Conservation (phyloP, 139 green algal species). For the Chlamydomonas asymmetrica region DNA sequence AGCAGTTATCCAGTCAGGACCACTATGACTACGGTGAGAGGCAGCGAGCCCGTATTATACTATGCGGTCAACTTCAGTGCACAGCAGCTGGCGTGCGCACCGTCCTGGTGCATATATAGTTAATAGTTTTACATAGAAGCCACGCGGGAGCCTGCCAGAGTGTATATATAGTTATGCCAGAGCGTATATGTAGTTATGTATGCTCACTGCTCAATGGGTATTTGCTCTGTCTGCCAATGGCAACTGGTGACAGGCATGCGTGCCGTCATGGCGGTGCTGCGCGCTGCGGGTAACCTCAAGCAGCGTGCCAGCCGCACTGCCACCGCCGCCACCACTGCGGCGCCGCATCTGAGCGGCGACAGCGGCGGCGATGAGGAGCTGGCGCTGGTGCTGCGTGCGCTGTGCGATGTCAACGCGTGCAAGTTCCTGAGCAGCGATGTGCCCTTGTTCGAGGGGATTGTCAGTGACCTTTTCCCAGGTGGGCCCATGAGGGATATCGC, state of each 20-base stretch:
- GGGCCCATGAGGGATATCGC: no score
- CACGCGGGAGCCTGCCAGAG: no score
- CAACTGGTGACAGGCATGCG: constrained; percentile 80
- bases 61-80: no score
- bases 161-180: no score
- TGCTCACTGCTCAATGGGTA: no score
- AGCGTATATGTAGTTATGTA: no score
- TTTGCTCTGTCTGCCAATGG: no score
- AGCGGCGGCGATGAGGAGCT: constrained; percentile 44
- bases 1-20: constrained; percentile 75
- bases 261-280: constrained; percentile 67
- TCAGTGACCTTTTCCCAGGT: constrained; percentile 72
- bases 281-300: constrained; percentile 77
- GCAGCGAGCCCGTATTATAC: no score
- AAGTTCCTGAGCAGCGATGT: constrained; percentile 80
- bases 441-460: constrained; percentile 61
- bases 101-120: no score
- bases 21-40: constrained; percentile 72
- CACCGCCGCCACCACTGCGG: not conserved
- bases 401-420: constrained; percentile 68
- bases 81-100: no score
- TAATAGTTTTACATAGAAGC: no score
- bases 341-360: no score
- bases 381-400: constrained; percentile 54
- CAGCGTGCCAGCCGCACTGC: constrained; percentile 40